Conservation (phyloP, 768 basidiomycete genomes). For the Phlegmacium glaucopus region DNA sequence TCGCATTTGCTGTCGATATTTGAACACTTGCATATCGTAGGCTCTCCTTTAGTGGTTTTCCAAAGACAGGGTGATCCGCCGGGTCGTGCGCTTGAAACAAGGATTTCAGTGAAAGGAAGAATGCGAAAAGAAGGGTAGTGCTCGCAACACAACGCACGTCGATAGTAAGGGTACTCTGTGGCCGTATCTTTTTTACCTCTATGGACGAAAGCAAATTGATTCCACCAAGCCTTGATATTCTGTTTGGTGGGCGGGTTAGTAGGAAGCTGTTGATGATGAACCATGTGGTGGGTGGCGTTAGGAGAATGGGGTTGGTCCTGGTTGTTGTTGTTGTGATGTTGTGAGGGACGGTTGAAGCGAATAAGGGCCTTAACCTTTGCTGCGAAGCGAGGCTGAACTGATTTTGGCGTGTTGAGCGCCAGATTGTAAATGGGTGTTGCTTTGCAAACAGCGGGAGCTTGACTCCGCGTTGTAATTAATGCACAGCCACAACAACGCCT, state of each 20-base stretch:
- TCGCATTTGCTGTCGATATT: slow-evolving; percentile 84
- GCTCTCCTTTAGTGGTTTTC: slow-evolving; percentile 79
- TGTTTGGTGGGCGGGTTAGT: slow-evolving; percentile 43
- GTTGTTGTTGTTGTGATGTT: slow-evolving; percentile 7
- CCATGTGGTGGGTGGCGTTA: not conserved
- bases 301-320: not conserved
- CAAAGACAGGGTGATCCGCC: slow-evolving; percentile 66
- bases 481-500: too few species aligned
- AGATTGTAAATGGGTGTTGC: slow-evolving; percentile 10
- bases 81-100: slow-evolving; percentile 32
- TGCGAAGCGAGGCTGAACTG: slow-evolving; percentile 10
- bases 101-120: slow-evolving; percentile 2
- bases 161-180: slow-evolving; percentile 26
- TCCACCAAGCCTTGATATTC: slow-evolving; percentile 80
- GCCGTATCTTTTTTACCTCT: slow-evolving; percentile 54
- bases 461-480: too few species aligned
- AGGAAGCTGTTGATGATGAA: slow-evolving; percentile 5
- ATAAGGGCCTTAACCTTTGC: slow-evolving; percentile 16
- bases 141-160: slow-evolving; percentile 29
- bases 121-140: not conserved
- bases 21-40: slow-evolving; percentile 88
- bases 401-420: slow-evolving; percentile 15
- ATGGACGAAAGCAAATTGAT: slow-evolving; percentile 66
- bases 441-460: too few species aligned
- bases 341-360: slow-evolving; percentile 15